Conservation (phyloP, 257 asterid species). For the Nicotiana benthamiana region DNA sequence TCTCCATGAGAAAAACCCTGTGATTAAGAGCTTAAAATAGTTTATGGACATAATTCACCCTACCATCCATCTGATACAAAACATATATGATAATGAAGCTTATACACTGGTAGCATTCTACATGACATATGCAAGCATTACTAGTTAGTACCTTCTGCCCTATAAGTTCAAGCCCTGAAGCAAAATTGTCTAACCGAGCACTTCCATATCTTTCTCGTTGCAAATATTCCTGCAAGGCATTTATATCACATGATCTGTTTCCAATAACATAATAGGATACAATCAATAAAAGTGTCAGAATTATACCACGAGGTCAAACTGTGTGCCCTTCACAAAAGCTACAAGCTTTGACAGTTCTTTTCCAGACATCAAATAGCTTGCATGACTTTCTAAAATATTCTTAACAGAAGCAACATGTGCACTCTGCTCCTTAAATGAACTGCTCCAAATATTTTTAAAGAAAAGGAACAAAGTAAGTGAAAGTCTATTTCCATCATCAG, state of each 20-base stretch:
- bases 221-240: slow-evolving; percentile 74
- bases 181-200: slow-evolving; percentile 91
- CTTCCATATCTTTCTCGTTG: slow-evolving; percentile 89
- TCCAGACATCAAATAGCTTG: slow-evolving; percentile 95
- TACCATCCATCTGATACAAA: background rate
- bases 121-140: background rate
- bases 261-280: background rate
- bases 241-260: slow-evolving; percentile 13
- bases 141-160: slow-evolving; percentile 69
- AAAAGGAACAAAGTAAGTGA: background rate
- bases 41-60: background rate
- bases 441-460: slow-evolving; percentile 29
- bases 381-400: slow-evolving; percentile 92
- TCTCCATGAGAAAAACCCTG: background rate
- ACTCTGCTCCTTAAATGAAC: slow-evolving; percentile 75
- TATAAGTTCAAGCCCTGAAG: slow-evolving; percentile 90
- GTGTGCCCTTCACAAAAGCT: slow-evolving; percentile 99
- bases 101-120: background rate
- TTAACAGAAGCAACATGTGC: slow-evolving; percentile 95
- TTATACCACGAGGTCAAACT: slow-evolving; percentile 89
- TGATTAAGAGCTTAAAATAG: background rate
- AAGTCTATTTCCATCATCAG: slow-evolving; percentile 3
- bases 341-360: slow-evolving; percentile 97
- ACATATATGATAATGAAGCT: background rate
- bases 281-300: slow-evolving; percentile 8